Conservation (phyloP, 345 rosid genomes). For the Physaria fendleri region DNA sequence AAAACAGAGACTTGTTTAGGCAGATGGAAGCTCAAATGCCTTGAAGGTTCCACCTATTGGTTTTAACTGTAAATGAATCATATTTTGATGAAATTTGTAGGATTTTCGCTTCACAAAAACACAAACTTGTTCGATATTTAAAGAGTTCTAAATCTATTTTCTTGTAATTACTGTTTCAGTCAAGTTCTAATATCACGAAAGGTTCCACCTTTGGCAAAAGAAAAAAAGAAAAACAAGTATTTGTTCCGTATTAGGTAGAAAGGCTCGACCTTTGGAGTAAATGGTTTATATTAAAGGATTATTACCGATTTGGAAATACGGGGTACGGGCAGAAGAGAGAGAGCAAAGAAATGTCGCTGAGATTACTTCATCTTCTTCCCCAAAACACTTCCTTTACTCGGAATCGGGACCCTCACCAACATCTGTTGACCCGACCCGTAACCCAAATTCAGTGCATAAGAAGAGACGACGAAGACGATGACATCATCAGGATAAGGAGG, state of each 20-base stretch:
- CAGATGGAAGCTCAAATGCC: not conserved
- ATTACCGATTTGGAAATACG: too few relatives aligned
- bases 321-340: not conserved
- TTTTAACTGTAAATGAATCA: conserved; percentile 21
- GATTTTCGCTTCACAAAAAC: not conserved
- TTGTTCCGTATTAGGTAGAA: too few relatives aligned
- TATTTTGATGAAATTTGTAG: not conserved
- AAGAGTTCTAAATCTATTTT: not conserved
- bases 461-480: conserved; percentile 18
- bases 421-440: conserved; percentile 21
- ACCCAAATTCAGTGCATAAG: conserved; percentile 33
- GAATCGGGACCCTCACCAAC: not conserved
- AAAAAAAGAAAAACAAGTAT: too few relatives aligned
- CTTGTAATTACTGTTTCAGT: not conserved
- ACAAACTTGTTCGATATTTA: not conserved
- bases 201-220: not conserved
- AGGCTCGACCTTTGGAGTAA: not conserved
- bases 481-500: conserved; percentile 12
- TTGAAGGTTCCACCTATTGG: conserved; percentile 6
- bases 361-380: conserved; percentile 23
- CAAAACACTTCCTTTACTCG: conserved; percentile 15
- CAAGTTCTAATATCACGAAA: not conserved
- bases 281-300: too few relatives aligned
- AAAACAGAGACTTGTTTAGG: conserved; percentile 1
- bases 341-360: conserved; percentile 36